Evolutionary conservation across 345 rosid genomes (phyloP).

Genomic region (Citrus glauca): DNA sequence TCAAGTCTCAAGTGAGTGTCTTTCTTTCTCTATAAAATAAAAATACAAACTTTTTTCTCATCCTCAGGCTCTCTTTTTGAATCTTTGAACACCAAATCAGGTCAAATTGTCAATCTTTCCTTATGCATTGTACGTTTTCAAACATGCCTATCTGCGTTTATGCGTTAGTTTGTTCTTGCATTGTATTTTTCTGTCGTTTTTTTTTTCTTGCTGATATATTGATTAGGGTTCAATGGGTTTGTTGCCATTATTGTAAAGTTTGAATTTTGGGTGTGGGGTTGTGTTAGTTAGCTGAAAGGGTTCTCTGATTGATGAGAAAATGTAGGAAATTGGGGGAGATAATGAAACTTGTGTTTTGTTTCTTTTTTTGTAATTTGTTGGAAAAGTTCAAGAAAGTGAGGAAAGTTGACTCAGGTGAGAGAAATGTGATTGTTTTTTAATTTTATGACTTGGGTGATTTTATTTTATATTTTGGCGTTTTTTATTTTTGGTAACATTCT

Average conservation of each 20-base stretch:
- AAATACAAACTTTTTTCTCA: not conserved
- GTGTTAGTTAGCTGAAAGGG: not conserved
- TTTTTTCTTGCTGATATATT: not conserved
- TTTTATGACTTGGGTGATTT: not conserved
- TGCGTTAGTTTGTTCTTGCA: not conserved
- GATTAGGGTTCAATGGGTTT: slow-evolving; percentile 13
- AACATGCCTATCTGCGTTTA: not conserved
- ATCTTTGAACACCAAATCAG: slow-evolving; percentile 7
- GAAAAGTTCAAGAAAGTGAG: not conserved
- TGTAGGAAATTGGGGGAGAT: slow-evolving; percentile 7
- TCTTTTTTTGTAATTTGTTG: not conserved
- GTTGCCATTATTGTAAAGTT: not conserved
- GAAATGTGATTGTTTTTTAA: not conserved
- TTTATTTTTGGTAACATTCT: slow-evolving; percentile 22
- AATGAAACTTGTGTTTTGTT: not conserved
- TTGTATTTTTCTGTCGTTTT: not conserved
- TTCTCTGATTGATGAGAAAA: slow-evolving; percentile 12
- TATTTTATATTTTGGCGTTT: not conserved
- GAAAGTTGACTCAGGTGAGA: not conserved
- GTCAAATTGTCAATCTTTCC: slow-evolving; percentile 4
- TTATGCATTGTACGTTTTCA: not conserved
- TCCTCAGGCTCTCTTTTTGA: slow-evolving; percentile 12
- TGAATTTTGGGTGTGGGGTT: slow-evolving; percentile 10
- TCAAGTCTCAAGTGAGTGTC: not conserved
- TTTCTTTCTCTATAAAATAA: not conserved